Evolutionary conservation across 2,329 filamentous ascomycete species (phyloP).

Genomic region (Nannizziopsis barbatae): DNA sequence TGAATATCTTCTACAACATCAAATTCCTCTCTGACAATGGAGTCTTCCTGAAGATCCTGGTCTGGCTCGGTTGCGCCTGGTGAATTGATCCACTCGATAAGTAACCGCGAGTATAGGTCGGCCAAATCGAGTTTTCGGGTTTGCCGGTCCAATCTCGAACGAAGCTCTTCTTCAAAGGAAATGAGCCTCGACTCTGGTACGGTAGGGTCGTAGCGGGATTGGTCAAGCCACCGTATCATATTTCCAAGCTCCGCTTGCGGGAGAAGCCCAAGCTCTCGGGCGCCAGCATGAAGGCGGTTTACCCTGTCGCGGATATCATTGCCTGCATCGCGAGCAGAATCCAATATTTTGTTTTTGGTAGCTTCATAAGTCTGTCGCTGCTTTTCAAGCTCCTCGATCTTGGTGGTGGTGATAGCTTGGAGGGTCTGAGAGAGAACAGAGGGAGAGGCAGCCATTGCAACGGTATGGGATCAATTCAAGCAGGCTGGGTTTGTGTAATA

Average conservation of each 20-base stretch:
- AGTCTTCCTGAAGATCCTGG: slow-evolving; percentile 4
- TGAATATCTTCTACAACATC: slow-evolving; percentile 26
- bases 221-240: slow-evolving; percentile 28
- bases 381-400: slow-evolving; percentile 23
- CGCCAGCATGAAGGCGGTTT: slow-evolving; percentile 9
- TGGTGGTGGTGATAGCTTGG: slow-evolving; percentile 15
- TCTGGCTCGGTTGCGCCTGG: slow-evolving; percentile 3
- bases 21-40: slow-evolving; percentile 19
- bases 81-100: slow-evolving; percentile 33
- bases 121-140: slow-evolving; percentile 29
- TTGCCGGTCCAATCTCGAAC: slow-evolving; percentile 26
- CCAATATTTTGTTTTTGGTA: slow-evolving; percentile 16
- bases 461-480: not conserved
- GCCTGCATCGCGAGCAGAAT: slow-evolving; percentile 5
- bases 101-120: slow-evolving; percentile 28
- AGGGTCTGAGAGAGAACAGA: slow-evolving; percentile 15
- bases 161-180: slow-evolving; percentile 25
- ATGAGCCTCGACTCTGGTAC: slow-evolving; percentile 25
- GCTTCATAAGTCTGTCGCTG: slow-evolving; percentile 15
- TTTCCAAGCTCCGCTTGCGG: slow-evolving; percentile 19
- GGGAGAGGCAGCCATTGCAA: slow-evolving; percentile 13
- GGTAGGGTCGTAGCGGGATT: slow-evolving; percentile 30
- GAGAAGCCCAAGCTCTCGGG: slow-evolving; percentile 14
- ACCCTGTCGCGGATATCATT: slow-evolving; percentile 11
- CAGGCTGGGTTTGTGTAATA: not conserved